Evolutionary conservation across 495 filamentous ascomycete genomes (phyloP).

Genomic region (Cryomyces antarcticus): DNA sequence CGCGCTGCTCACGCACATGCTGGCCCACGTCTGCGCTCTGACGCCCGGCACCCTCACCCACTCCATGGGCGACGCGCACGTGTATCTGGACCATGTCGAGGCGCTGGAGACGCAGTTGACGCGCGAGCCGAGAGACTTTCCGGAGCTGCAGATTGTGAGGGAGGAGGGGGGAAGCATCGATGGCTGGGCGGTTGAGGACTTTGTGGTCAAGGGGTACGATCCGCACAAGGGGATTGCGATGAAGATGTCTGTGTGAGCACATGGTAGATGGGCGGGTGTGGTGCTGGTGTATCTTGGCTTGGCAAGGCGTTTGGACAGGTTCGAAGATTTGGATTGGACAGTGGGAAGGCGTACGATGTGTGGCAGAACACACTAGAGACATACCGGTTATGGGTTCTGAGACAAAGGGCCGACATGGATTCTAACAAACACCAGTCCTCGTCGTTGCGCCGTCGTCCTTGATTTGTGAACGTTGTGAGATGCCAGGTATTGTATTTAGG

Average conservation of each 20-base stretch:
- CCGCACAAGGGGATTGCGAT: constrained; percentile 81
- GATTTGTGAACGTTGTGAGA: too few species aligned
- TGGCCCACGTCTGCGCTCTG: constrained; percentile 69
- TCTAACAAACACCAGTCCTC: too few species aligned
- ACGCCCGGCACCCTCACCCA: constrained; percentile 71
- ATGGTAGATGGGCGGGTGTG: background rate
- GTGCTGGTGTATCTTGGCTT: too few species aligned
- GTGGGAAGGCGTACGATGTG: too few species aligned
- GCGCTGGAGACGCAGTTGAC: constrained; percentile 61
- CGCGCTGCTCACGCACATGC: constrained; percentile 79
- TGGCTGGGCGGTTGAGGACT: constrained; percentile 74
- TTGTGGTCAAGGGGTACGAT: constrained; percentile 70
- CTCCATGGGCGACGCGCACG: constrained; percentile 90
- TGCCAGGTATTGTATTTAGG: too few species aligned
- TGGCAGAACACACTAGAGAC: too few species aligned
- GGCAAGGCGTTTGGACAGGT: too few species aligned
- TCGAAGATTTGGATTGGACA: too few species aligned
- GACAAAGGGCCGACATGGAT: too few species aligned
- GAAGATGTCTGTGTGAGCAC: constrained; percentile 80
- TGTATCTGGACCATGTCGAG: constrained; percentile 84
- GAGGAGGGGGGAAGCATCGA: constrained; percentile 52
- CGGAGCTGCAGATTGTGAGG: constrained; percentile 46
- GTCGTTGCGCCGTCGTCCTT: too few species aligned
- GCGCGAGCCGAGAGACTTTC: constrained; percentile 65
- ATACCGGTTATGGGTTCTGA: too few species aligned